Base-by-base conservation (phyloP, 495 filamentous ascomycete species). In the Penicillium manginii region DNA sequence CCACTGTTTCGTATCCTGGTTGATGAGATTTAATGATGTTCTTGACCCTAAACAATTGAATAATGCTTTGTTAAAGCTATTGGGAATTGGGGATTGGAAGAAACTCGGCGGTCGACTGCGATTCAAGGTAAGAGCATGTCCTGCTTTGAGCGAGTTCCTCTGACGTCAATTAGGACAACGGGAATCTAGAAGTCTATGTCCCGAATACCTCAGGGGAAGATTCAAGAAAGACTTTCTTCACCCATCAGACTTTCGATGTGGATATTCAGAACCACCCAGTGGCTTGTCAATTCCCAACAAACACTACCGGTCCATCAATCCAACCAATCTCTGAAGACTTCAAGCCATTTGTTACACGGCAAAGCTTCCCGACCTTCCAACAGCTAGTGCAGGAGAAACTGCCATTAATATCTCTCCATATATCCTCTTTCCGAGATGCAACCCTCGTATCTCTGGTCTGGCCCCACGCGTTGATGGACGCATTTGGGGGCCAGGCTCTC, bases 71-170 rank as follows among this genome's bases (percentile, higher is more conserved):
- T 6, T 5, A 14, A 7, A 11, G 26, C 3, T 47, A 22, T n/a
- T 47, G 10, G 45, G 14, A 11, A 47, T 47, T 22, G 21, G 21
- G 11, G 45, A 47, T 23, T 47, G 45, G 45, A 23, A n/a, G 9
- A 47, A 47, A 19, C 45, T 47, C n/a, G 45, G 45, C 4, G 45
- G 45, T 47, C 18, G 45, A 12, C 45, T 47, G 4, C 10, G 45
- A 26, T 14, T 29, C 9, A 47, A 47, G 45, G 45, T 47, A 29
- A 7, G 26, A 8, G 26, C 2, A 29, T 29, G 6, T 29, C 26
- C 26, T 29, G 26, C 6, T 0, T 29, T 29, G 26, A 29, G 6
- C 6, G 26, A 8, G 26, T 4, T 29, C 21, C n/a, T 21, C 42
- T 19, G 7, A 47, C 19, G 4, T 15, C 18, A 26, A 23, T 23